Conservation (phyloP, 2,329 filamentous ascomycete species). For the Bipolaris gigantea region DNA sequence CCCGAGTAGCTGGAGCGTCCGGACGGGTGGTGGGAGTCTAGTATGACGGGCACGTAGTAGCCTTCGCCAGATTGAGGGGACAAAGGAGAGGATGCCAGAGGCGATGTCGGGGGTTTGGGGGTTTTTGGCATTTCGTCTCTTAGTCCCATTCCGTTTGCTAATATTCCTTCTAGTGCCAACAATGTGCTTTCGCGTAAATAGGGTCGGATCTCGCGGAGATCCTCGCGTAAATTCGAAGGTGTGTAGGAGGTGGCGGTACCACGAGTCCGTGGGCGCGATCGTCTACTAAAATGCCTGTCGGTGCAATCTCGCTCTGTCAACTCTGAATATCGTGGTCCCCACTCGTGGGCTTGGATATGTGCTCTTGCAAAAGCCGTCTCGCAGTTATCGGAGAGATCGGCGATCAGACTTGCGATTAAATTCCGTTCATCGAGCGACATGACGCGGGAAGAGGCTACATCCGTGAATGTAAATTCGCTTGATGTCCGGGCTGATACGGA, state of each 20-base stretch:
- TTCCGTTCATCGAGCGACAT: constrained; percentile 10
- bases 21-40: constrained; percentile 13
- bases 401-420: constrained; percentile 20
- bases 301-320: constrained; percentile 1
- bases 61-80: constrained; percentile 3
- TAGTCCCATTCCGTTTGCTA: constrained; percentile 10
- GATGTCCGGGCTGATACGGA: constrained; percentile 4
- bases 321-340: constrained; percentile 10
- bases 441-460: not conserved
- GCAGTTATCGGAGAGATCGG: constrained; percentile 21
- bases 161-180: constrained; percentile 8
- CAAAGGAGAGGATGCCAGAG: not conserved
- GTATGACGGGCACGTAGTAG: constrained; percentile 13
- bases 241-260: constrained; percentile 8
- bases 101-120: not conserved
- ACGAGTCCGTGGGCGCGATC: constrained; percentile 3
- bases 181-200: constrained; percentile 8
- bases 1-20: constrained; percentile 16
- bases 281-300: constrained; percentile 7
- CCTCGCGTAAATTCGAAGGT: constrained; percentile 8
- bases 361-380: constrained; percentile 18
- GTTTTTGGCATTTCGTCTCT: constrained; percentile 1
- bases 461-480: not conserved
- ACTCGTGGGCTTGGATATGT: constrained; percentile 7
- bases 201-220: constrained; percentile 11